phyloP scores from a whole-genome alignment of 1,284 basidiomycete species.

The Cutaneotrichosporon sp. region DNA sequence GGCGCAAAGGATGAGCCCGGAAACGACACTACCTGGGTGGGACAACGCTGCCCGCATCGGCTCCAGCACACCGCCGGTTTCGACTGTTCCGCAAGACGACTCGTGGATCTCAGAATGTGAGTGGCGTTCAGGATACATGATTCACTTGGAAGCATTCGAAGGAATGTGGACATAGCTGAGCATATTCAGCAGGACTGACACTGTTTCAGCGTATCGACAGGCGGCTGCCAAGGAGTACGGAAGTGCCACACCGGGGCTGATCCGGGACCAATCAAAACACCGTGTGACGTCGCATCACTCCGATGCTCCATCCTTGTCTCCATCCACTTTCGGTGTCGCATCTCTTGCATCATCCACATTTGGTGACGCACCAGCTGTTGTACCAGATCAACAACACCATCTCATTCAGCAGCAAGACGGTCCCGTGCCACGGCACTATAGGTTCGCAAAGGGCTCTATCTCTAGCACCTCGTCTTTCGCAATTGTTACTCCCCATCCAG shows the following conservation, averaged over 20 bases:
- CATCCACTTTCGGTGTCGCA: constrained; percentile 13
- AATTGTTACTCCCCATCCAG: background rate
- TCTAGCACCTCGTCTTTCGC: constrained; percentile 1
- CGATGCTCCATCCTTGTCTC: constrained; percentile 1
- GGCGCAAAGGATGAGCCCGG: background rate
- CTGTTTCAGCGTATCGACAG: constrained; percentile 8
- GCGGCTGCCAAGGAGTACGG: background rate
- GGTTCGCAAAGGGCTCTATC: background rate
- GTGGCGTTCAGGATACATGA: too few species aligned
- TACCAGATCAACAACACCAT: constrained; percentile 2
- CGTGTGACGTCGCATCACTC: constrained; percentile 6
- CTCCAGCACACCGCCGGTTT: background rate
- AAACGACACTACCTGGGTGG: background rate
- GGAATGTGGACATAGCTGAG: constrained; percentile 5
- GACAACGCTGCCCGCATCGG: background rate
- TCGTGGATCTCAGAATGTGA: constrained; percentile 21
- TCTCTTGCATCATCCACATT: constrained; percentile 3
- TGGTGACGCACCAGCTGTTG: constrained; percentile 3
- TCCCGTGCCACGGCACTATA: background rate
- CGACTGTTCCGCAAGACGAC: constrained; percentile 8
- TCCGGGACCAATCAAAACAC: constrained; percentile 9
- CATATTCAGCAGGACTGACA: too few species aligned
- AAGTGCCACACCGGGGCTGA: constrained; percentile 12
- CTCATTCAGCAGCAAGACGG: background rate
- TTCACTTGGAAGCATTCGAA: constrained; percentile 5